These are phyloP conservation scores for Zalerion maritima DNA, from an alignment of 495 filamentous ascomycete species.

Conservation along the genomic window DNA sequence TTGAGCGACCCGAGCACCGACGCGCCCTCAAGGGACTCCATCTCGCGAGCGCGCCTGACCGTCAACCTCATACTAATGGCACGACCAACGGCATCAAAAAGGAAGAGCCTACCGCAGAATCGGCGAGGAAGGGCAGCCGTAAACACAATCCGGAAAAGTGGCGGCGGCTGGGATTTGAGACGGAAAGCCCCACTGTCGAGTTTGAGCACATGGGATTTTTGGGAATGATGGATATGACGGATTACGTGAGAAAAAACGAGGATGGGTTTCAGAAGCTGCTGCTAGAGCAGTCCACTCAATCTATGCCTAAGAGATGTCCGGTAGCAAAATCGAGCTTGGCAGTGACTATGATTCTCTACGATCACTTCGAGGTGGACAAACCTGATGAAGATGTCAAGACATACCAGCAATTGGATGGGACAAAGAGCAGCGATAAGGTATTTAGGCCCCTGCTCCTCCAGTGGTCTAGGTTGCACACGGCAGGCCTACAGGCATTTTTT, in stretches of 20 bases:
- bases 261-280: conserved; percentile 85
- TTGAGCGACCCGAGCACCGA: conserved; percentile 79
- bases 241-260: conserved; percentile 81
- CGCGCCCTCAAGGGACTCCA: conserved; percentile 73
- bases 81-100: conserved; percentile 7
- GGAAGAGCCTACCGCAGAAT: conserved; percentile 18
- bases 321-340: conserved; percentile 78
- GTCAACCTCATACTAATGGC: conserved; percentile 25
- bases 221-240: conserved; percentile 94
- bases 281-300: conserved; percentile 71
- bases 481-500: conserved; percentile 78
- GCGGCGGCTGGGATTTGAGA: conserved; percentile 82
- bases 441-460: conserved; percentile 84
- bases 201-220: conserved; percentile 80
- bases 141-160: conserved; percentile 85
- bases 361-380: conserved; percentile 90
- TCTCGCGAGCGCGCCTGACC: conserved; percentile 62
- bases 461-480: conserved; percentile 89
- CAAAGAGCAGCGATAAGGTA: conserved; percentile 65
- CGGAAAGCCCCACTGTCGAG: conserved; percentile 70
- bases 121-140: conserved; percentile 37
- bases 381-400: conserved; percentile 71
- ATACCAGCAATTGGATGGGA: conserved; percentile 63
- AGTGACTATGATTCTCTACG: conserved; percentile 76
- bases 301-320: conserved; percentile 63